Conservation (phyloP, 495 filamentous ascomycete genomes). For the Hypomontagnella monticulosa region DNA sequence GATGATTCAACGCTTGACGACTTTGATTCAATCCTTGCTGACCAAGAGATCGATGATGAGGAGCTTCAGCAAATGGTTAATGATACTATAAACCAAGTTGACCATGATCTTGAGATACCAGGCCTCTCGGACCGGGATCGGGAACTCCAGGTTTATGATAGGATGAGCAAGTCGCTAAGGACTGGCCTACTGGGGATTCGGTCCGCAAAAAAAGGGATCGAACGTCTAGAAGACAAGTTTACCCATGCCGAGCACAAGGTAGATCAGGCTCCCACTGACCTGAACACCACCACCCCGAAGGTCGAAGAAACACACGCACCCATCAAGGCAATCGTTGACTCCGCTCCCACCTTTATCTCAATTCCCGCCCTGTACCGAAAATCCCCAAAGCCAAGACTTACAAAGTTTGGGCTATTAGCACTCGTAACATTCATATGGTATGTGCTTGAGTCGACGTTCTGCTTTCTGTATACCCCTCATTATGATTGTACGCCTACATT, state of each 20-base stretch:
- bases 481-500: constrained; percentile 56
- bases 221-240: constrained; percentile 70
- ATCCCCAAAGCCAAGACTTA: constrained; percentile 60
- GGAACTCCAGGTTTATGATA: constrained; percentile 63
- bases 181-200: constrained; percentile 70
- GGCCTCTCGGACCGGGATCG: constrained; percentile 50
- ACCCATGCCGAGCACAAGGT: constrained; percentile 51
- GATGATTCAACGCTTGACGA: constrained; percentile 66
- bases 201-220: constrained; percentile 72
- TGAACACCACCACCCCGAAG: constrained; percentile 7
- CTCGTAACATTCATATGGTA: constrained; percentile 64
- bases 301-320: constrained; percentile 5
- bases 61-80: constrained; percentile 42
- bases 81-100: constrained; percentile 47
- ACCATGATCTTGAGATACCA: constrained; percentile 46
- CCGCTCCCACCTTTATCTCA: constrained; percentile 57
- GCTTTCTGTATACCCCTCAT: constrained; percentile 66
- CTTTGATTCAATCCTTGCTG: constrained; percentile 52
- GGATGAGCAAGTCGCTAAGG: constrained; percentile 67
- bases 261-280: constrained; percentile 14
- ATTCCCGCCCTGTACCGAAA: constrained; percentile 68
- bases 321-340: constrained; percentile 36
- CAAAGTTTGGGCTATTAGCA: constrained; percentile 63
- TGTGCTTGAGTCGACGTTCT: constrained; percentile 68
- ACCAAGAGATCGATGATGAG: constrained; percentile 38